Percentiles rank a stretch among this genome's conserved stretches.
These are phyloP conservation scores for Psilocybe tampanensis DNA, from an alignment of 768 basidiomycete species.

Conservation along the genomic window DNA sequence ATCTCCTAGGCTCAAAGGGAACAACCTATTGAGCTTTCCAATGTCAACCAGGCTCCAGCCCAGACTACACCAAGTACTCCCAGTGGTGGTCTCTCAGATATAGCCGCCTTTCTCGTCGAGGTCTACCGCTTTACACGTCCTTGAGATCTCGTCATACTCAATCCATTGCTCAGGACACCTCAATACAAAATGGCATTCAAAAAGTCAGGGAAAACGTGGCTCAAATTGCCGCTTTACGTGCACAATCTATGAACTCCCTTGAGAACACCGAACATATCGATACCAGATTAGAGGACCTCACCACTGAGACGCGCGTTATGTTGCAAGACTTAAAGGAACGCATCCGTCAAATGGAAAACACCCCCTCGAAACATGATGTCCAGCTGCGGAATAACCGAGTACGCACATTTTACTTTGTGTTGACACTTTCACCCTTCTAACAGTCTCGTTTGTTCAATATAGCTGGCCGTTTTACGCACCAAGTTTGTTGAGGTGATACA, in stretches of 20 bases:
- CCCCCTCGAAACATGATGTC: slow-evolving; percentile 30
- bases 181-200: slow-evolving; percentile 43
- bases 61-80: slow-evolving; percentile 19
- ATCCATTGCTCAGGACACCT: slow-evolving; percentile 33
- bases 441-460: neutral
- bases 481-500: slow-evolving; percentile 80
- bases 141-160: neutral
- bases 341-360: slow-evolving; percentile 54
- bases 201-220: slow-evolving; percentile 39
- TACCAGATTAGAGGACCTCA: slow-evolving; percentile 55
- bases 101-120: slow-evolving; percentile 37
- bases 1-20: slow-evolving; percentile 34
- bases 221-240: slow-evolving; percentile 38
- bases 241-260: slow-evolving; percentile 38
- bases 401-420: slow-evolving; percentile 1
- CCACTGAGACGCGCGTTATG: slow-evolving; percentile 60
- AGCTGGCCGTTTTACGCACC: slow-evolving; percentile 62
- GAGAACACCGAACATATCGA: slow-evolving; percentile 27
- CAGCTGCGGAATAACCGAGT: slow-evolving; percentile 44
- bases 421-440: neutral
- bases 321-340: slow-evolving; percentile 59
- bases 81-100: slow-evolving; percentile 20
- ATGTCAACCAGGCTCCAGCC: slow-evolving; percentile 18
- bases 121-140: slow-evolving; percentile 19
- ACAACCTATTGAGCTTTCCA: slow-evolving; percentile 35